Percentiles rank a stretch among this genome's conserved stretches.
These are phyloP conservation scores for Leccinum pachyderme DNA, from an alignment of 1,284 basidiomycete genomes.

Conservation along the genomic window DNA sequence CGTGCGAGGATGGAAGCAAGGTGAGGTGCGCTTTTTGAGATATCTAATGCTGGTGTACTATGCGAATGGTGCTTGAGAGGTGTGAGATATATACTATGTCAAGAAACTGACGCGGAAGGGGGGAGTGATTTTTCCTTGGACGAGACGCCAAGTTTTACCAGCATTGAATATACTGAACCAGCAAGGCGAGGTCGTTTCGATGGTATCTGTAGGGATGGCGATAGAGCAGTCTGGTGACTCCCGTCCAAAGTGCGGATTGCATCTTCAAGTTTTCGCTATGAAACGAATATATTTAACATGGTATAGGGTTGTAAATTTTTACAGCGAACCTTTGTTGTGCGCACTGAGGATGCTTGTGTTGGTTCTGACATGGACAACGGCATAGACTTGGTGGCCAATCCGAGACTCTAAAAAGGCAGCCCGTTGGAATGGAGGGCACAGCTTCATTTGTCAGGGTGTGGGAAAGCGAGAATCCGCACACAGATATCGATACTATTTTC, in stretches of 20 bases:
- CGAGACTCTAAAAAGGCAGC: no score
- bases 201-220: constrained; percentile 40
- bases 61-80: constrained; percentile 14
- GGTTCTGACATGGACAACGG: constrained; percentile 11
- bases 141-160: constrained; percentile 71
- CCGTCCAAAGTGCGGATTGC: constrained; percentile 64
- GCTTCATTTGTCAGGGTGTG: no score
- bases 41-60: constrained; percentile 25
- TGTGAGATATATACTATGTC: neutral
- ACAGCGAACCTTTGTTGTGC: constrained; percentile 31
- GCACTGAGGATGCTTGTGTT: constrained; percentile 22
- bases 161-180: constrained; percentile 67
- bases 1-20: constrained; percentile 65
- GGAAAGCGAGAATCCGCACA: no score
- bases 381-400: no score
- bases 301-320: neutral
- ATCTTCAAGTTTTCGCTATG: constrained; percentile 71
- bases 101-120: constrained; percentile 36
- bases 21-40: constrained; percentile 61
- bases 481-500: no score
- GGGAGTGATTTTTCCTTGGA: constrained; percentile 41
- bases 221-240: constrained; percentile 50
- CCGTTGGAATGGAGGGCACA: no score
- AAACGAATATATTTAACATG: neutral
- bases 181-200: constrained; percentile 52